Conservation (phyloP, 1,284 basidiomycete species). For the Schizophyllum amplum region DNA sequence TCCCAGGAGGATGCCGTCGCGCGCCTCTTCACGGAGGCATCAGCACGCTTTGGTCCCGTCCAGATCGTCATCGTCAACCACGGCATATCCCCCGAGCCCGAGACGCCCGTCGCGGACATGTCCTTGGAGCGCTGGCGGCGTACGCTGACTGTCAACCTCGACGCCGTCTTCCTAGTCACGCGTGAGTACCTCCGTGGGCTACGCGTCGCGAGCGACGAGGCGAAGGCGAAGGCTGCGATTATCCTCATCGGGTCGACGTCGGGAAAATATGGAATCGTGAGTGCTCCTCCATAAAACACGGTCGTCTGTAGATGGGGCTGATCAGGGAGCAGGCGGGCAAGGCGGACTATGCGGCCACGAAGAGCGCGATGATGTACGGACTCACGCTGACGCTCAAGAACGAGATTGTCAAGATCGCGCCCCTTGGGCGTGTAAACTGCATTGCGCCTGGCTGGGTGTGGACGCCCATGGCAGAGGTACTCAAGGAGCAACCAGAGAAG, state of each 20-base stretch:
- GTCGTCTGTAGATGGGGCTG: too few species aligned
- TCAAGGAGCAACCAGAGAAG: conserved; percentile 27
- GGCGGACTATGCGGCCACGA: conserved; percentile 53
- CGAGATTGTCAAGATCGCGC: conserved; percentile 72
- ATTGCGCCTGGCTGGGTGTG: conserved; percentile 68
- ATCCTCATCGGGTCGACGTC: conserved; percentile 65
- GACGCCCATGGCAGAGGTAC: conserved; percentile 49
- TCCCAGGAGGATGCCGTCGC: conserved; percentile 16
- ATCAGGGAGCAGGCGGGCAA: conserved; percentile 59
- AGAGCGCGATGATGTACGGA: conserved; percentile 70
- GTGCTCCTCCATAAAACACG: too few species aligned
- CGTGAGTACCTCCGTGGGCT: conserved; percentile 51
- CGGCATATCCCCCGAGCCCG: conserved; percentile 41
- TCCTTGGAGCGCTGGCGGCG: conserved; percentile 55
- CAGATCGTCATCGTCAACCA: conserved; percentile 62
- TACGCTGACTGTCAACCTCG: conserved; percentile 59
- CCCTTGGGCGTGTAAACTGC: conserved; percentile 61
- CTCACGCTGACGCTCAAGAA: conserved; percentile 65
- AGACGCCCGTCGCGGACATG: conserved; percentile 51
- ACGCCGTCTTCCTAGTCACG: conserved; percentile 58
- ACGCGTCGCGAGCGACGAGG: conserved; percentile 27
- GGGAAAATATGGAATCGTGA: conserved; percentile 50
- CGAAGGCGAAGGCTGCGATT: conserved; percentile 48
- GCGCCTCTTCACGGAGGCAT: conserved; percentile 20
- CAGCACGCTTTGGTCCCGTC: conserved; percentile 28